Evolutionary conservation across 805 yeast genomes (phyloP).

Genomic region (Spathaspora gorwiae): DNA sequence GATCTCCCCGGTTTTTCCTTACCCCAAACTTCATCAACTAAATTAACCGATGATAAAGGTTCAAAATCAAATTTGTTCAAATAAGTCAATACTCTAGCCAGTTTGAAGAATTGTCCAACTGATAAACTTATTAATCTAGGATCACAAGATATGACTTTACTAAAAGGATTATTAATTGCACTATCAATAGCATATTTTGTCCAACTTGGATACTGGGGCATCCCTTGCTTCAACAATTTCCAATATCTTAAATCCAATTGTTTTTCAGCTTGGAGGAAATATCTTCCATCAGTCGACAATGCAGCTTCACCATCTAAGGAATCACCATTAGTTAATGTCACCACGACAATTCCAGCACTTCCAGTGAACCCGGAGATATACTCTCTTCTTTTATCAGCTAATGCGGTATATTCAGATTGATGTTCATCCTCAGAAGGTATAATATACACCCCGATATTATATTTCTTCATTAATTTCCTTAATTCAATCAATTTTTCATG

Average conservation of each 20-base stretch:
- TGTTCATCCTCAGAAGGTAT: slow-evolving; percentile 92
- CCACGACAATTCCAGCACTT: slow-evolving; percentile 87
- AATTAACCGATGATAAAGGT: slow-evolving; percentile 27
- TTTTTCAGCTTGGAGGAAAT: slow-evolving; percentile 83
- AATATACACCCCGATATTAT: slow-evolving; percentile 66
- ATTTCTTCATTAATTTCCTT: slow-evolving; percentile 58
- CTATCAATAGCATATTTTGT: slow-evolving; percentile 61
- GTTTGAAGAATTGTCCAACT: slow-evolving; percentile 38
- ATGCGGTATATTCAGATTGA: slow-evolving; percentile 83
- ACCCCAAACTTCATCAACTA: slow-evolving; percentile 39
- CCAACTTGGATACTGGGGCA: slow-evolving; percentile 72
- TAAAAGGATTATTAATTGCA: slow-evolving; percentile 46
- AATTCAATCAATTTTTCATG: slow-evolving; percentile 54
- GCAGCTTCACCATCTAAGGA: slow-evolving; percentile 62
- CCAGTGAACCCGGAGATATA: slow-evolving; percentile 89
- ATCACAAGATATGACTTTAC: slow-evolving; percentile 72
- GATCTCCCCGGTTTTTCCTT: slow-evolving; percentile 31
- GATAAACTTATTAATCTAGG: slow-evolving; percentile 63
- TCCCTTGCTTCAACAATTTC: slow-evolving; percentile 77
- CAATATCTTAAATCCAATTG: slow-evolving; percentile 72
- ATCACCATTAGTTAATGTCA: slow-evolving; percentile 48
- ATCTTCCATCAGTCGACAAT: slow-evolving; percentile 90
- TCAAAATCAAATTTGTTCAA: slow-evolving; percentile 22
- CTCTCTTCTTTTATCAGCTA: slow-evolving; percentile 76
- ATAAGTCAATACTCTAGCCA: slow-evolving; percentile 14